These are phyloP conservation scores for Cryptococcus sp. DNA, from an alignment of 1,284 basidiomycete genomes.

Conservation along the genomic window DNA sequence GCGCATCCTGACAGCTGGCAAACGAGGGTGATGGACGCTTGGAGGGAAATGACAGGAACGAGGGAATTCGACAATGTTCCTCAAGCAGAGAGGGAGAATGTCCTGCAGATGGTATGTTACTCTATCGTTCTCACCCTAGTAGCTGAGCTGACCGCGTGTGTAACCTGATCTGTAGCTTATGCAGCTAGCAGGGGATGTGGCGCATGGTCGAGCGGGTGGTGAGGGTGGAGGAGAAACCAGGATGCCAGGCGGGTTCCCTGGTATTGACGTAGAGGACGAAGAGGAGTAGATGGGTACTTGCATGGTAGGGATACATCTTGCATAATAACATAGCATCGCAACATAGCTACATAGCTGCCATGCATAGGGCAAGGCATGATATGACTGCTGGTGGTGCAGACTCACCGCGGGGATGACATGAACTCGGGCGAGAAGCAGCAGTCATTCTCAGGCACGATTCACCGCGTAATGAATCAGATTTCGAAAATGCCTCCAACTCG, in stretches of 20 bases:
- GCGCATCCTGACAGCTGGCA: conserved; percentile 26
- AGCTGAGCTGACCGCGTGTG: background rate
- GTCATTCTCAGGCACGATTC: too few species aligned
- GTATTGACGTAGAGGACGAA: conserved; percentile 6
- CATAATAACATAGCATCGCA: too few species aligned
- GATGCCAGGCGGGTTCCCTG: conserved; percentile 44
- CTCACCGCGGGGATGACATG: too few species aligned
- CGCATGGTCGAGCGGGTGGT: conserved; percentile 1
- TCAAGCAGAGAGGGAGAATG: conserved; percentile 30
- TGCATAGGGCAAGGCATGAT: too few species aligned
- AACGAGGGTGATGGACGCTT: conserved; percentile 20
- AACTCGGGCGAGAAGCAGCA: too few species aligned
- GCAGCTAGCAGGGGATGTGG: conserved; percentile 17
- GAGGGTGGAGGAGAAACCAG: conserved; percentile 8
- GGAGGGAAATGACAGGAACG: conserved; percentile 20
- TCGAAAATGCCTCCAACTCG: too few species aligned
- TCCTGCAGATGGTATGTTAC: conserved; percentile 30
- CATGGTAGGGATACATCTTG: background rate
- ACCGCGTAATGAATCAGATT: too few species aligned
- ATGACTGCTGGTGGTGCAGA: too few species aligned
- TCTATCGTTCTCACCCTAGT: background rate
- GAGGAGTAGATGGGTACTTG: background rate
- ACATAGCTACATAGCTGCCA: too few species aligned
- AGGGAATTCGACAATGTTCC: conserved; percentile 28
- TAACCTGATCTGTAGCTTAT: conserved; percentile 13